Evolutionary conservation across 2,329 filamentous ascomycete species (phyloP), one percentile per base, ranked within the genome.

Genomic region (Meredithiella fracta): DNA sequence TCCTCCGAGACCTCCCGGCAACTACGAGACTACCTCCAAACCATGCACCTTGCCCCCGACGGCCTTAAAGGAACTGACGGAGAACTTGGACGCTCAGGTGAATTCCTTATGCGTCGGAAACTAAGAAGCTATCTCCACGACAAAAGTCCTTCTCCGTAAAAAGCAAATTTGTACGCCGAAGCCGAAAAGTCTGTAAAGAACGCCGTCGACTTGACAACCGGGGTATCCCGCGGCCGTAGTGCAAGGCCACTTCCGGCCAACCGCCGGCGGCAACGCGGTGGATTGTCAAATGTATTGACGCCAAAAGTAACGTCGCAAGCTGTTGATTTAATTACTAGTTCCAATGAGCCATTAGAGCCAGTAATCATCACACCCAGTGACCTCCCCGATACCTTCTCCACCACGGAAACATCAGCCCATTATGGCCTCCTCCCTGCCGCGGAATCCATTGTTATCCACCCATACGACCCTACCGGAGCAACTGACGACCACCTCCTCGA

Each of bases 401-500:
- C 14, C 3, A 85, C 94, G 51, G 79, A 94, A 65, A 91, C 92
- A 85, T 90, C 96, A 60, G 84, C 91, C 62, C 92, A 84, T 69
- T 97, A 90, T 66, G 80, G 92, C 66, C 75, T 97, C 31, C 95
- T 91, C 66, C 86, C 94, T 55, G 92, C 94, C 81, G 79, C 87
- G 62, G 86, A 95, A 61, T 73, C 97, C 20, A 76, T 97, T 11
- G 80, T 95, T 42, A 76, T 97, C 17, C 92, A 97, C 66, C 85
- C 92, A 1, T 98, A 95, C 66, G 89, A 95, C 59, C 50, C 50
- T 11, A 17, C 22, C 8, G 90, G 90, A 9, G 92, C 97, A 65
- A 85, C 91, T 72, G 92, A 98, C 66, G 92, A 97, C 65, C 87
- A 94, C 66, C 77, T 97, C n/a, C 77, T 98, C 1, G 91, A 98